A percentile compares a stretch with the other conserved stretches of the same genome.
These are phyloP conservation scores for Ajuga chamaepitys DNA, from an alignment of 257 asterid species.

Conservation along the genomic window DNA sequence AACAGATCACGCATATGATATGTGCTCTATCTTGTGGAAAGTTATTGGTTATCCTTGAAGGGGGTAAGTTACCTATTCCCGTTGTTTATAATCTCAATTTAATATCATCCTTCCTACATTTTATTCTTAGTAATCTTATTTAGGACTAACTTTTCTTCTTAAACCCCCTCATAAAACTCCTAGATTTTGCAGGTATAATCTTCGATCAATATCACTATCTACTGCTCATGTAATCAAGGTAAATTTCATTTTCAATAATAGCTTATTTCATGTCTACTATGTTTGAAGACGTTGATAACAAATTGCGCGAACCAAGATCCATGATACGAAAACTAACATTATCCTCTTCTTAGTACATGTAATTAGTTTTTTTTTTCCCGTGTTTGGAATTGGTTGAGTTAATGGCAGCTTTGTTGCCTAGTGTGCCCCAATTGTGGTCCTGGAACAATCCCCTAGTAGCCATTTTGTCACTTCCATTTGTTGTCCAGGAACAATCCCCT, in stretches of 20 bases:
- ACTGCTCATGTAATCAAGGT: conserved; percentile 93
- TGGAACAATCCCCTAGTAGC: too few species aligned
- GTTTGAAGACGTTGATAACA: conserved; percentile 2
- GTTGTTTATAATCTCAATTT: conserved; percentile 9
- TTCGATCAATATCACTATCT: conserved; percentile 90
- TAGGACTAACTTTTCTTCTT: conserved; percentile 3
- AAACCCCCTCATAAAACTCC: conserved; percentile 13
- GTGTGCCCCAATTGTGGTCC: too few species aligned
- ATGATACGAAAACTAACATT: too few species aligned
- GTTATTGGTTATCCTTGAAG: conserved; percentile 93
- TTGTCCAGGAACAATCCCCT: too few species aligned
- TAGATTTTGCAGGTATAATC: conserved; percentile 66
- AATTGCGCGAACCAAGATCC: too few species aligned
- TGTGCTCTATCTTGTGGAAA: conserved; percentile 71
- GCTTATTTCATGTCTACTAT: conserved; percentile 7
- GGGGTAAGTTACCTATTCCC: conserved; percentile 61
- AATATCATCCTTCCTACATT: neutral
- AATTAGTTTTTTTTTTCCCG: too few species aligned
- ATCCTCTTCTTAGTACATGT: too few species aligned
- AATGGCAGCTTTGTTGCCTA: too few species aligned
- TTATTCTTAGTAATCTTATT: conserved; percentile 1
- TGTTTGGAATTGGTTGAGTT: too few species aligned
- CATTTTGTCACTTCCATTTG: too few species aligned
- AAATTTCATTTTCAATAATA: conserved; percentile 14
- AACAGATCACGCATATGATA: conserved; percentile 84